A percentile compares a stretch with the other conserved stretches of the same genome.
These are phyloP conservation scores for Picea glauca DNA, from an alignment of 75 land plant species.

Conservation along the genomic window DNA sequence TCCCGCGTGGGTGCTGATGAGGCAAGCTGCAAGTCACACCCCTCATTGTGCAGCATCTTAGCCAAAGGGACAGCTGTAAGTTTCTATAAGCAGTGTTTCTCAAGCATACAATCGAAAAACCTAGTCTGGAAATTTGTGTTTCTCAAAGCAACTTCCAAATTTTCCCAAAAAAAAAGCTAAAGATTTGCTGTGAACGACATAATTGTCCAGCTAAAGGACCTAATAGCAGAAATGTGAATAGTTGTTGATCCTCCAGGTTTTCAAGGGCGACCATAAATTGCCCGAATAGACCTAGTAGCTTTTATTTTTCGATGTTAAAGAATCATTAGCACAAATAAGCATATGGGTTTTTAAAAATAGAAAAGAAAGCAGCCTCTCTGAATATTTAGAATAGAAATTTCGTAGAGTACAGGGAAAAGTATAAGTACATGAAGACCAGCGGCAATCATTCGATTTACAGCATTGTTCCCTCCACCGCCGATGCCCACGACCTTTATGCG, in stretches of 20 bases:
- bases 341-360: not conserved
- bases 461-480: constrained; percentile 98
- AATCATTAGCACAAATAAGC: not conserved
- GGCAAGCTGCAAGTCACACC: not conserved
- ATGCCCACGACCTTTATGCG: constrained; percentile 93
- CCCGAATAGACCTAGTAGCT: not conserved
- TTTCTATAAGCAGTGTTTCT: too few relatives aligned
- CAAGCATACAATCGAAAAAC: too few relatives aligned
- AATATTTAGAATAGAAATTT: not conserved
- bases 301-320: not conserved
- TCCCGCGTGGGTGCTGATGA: not conserved
- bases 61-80: too few relatives aligned
- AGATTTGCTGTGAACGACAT: not conserved
- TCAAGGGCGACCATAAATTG: too few relatives aligned
- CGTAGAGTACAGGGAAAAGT: not conserved
- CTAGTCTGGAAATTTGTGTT: not conserved
- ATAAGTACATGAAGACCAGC: constrained; percentile 74
- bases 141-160: not conserved
- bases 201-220: not conserved
- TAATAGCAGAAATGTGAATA: not conserved
- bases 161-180: not conserved
- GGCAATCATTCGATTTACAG: constrained; percentile 93
- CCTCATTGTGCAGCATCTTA: too few relatives aligned
- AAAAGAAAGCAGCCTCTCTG: not conserved
- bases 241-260: too few relatives aligned